These are phyloP conservation scores for Boletus huronensis DNA, from an alignment of 768 basidiomycete species.

Conservation along the genomic window DNA sequence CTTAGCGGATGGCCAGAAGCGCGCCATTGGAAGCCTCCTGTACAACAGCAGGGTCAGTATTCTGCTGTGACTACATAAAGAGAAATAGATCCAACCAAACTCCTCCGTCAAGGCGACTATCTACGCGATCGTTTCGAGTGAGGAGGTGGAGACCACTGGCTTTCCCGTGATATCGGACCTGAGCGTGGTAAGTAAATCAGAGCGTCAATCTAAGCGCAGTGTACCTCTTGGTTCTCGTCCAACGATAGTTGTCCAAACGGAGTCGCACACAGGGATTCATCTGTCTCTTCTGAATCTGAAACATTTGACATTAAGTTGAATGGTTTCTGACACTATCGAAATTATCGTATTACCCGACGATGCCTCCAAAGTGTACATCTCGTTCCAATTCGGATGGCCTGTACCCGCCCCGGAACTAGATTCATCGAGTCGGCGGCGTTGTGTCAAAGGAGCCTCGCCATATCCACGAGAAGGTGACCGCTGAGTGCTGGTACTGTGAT, in stretches of 20 bases:
- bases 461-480: constrained; percentile 27
- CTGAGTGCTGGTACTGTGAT: constrained; percentile 6
- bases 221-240: constrained; percentile 72
- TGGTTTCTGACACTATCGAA: background rate
- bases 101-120: constrained; percentile 65
- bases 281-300: constrained; percentile 36
- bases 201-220: background rate
- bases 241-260: constrained; percentile 68
- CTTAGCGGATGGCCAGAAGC: constrained; percentile 65
- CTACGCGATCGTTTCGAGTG: constrained; percentile 60
- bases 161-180: constrained; percentile 85
- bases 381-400: constrained; percentile 48
- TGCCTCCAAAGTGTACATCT: constrained; percentile 56
- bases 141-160: constrained; percentile 74
- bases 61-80: background rate
- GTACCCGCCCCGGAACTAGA: constrained; percentile 4
- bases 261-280: constrained; percentile 45
- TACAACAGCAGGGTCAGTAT: constrained; percentile 14
- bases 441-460: constrained; percentile 37
- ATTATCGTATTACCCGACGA: constrained; percentile 27
- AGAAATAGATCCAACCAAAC: constrained; percentile 48
- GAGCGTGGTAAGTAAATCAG: constrained; percentile 14
- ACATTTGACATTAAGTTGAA: constrained; percentile 18
- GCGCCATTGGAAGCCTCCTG: constrained; percentile 72
- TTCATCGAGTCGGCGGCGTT: constrained; percentile 45